These are phyloP conservation scores for Babesia divergens DNA, from an alignment of 169 alveolate species.

Conservation along the genomic window DNA sequence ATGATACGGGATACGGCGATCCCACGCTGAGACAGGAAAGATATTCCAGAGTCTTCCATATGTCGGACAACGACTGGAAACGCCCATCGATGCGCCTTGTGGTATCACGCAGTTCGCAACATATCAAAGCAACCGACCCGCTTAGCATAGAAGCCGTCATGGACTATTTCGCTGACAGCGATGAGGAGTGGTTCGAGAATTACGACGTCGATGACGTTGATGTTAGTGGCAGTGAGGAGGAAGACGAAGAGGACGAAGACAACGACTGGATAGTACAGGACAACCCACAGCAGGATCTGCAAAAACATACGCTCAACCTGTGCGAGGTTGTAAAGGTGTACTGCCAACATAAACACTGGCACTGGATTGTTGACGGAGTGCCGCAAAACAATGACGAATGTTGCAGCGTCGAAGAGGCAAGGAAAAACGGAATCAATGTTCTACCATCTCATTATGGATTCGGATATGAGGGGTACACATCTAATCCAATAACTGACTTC, in stretches of 20 bases:
- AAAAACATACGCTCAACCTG: conserved; percentile 24
- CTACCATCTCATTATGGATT: conserved; percentile 48
- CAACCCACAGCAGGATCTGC: conserved; percentile 38
- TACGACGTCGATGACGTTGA: conserved; percentile 66
- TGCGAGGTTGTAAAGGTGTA: conserved; percentile 56
- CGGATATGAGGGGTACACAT: conserved; percentile 64
- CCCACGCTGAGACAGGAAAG: conserved; percentile 26
- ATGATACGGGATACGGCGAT: conserved; percentile 35
- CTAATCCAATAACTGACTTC: conserved; percentile 51
- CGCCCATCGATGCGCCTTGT: conserved; percentile 60
- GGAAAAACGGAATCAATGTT: conserved; percentile 40
- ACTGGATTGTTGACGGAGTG: conserved; percentile 66
- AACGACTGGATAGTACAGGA: conserved; percentile 68
- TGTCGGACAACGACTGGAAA: conserved; percentile 66
- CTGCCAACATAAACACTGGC: conserved; percentile 58
- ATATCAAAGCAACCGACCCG: conserved; percentile 34
- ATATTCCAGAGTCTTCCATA: conserved; percentile 35
- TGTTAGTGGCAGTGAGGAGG: conserved; percentile 53
- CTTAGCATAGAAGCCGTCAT: conserved; percentile 31
- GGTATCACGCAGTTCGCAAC: not conserved
- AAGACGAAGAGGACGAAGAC: conserved; percentile 64
- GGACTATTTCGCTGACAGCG: conserved; percentile 62
- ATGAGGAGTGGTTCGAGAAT: conserved; percentile 68
- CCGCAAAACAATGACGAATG: conserved; percentile 37
- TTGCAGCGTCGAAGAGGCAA: conserved; percentile 50